phyloP scores from a whole-genome alignment of 139 green algal genomes.

The Coelastrella sp. region DNA sequence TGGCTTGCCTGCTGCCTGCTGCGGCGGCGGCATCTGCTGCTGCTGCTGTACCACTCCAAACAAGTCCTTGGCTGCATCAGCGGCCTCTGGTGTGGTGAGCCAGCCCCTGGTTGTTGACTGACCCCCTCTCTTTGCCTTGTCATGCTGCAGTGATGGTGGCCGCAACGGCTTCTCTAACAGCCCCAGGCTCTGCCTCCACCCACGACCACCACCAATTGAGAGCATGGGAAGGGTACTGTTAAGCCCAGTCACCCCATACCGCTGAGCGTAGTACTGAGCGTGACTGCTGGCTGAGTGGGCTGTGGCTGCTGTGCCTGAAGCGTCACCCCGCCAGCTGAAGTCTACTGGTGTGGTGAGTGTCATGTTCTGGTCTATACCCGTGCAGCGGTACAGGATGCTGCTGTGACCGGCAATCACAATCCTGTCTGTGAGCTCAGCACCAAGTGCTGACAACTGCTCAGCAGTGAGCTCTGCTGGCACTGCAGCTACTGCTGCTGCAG shows the following conservation, averaged over 20 bases:
- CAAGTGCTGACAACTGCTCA: neutral
- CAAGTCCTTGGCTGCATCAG: conserved; percentile 1
- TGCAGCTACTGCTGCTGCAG: neutral
- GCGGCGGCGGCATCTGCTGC: conserved; percentile 18
- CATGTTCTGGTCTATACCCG: neutral
- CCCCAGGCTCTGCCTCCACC: neutral
- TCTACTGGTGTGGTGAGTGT: conserved; percentile 23
- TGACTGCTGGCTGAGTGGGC: conserved; percentile 13
- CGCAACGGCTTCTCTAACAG: neutral
- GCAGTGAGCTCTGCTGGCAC: neutral
- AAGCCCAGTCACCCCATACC: neutral
- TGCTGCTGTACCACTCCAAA: conserved; percentile 12
- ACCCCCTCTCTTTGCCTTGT: neutral
- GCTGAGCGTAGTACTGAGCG: conserved; percentile 30
- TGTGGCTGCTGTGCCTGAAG: neutral
- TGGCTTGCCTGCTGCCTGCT: conserved; percentile 8
- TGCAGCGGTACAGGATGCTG: conserved; percentile 42
- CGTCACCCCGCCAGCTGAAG: neutral
- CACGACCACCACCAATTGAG: neutral
- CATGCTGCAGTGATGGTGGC: neutral
- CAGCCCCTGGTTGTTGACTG: neutral
- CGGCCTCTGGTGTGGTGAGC: neutral
- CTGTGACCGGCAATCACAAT: conserved; percentile 29
- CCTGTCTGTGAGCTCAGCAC: neutral
- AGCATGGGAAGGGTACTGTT: conserved; percentile 23